phyloP scores from a whole-genome alignment of 345 rosid species.

The Rubroshorea leprosula region DNA sequence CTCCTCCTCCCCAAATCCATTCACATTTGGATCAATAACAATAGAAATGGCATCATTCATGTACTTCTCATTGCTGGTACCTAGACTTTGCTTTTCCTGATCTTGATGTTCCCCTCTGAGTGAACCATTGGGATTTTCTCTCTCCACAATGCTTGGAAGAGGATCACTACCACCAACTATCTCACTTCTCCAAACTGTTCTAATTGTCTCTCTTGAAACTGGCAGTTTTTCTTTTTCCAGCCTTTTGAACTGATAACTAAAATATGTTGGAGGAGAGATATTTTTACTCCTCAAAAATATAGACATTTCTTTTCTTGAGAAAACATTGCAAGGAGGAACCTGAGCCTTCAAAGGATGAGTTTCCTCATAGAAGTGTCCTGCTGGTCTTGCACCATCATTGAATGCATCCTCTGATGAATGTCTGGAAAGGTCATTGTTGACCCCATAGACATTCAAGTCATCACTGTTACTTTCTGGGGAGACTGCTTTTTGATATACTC shows the following conservation, averaged over 20 bases:
- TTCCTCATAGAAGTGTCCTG: constrained; percentile 26
- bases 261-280: constrained; percentile 50
- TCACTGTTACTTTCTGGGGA: constrained; percentile 20
- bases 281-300: constrained; percentile 50
- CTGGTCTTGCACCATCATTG: constrained; percentile 28
- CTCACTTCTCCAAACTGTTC: constrained; percentile 19
- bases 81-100: constrained; percentile 25
- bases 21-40: constrained; percentile 25
- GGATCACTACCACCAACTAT: constrained; percentile 19
- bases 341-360: constrained; percentile 79
- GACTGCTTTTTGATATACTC: constrained; percentile 23
- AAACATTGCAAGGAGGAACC: constrained; percentile 67
- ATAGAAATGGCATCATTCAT: constrained; percentile 30
- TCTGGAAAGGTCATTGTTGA: constrained; percentile 22
- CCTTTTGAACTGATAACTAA: constrained; percentile 33
- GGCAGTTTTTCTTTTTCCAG: constrained; percentile 30
- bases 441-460: constrained; percentile 23
- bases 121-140: constrained; percentile 33
- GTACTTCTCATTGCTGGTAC: constrained; percentile 25
- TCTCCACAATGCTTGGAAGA: constrained; percentile 23
- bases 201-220: constrained; percentile 27
- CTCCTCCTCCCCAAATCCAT: constrained; percentile 21
- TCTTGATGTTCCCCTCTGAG: constrained; percentile 16
- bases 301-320: constrained; percentile 85
- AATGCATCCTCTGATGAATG: constrained; percentile 21